Base-by-base conservation (phyloP, 495 filamentous ascomycete species). In the Terfezia claveryi region DNA sequence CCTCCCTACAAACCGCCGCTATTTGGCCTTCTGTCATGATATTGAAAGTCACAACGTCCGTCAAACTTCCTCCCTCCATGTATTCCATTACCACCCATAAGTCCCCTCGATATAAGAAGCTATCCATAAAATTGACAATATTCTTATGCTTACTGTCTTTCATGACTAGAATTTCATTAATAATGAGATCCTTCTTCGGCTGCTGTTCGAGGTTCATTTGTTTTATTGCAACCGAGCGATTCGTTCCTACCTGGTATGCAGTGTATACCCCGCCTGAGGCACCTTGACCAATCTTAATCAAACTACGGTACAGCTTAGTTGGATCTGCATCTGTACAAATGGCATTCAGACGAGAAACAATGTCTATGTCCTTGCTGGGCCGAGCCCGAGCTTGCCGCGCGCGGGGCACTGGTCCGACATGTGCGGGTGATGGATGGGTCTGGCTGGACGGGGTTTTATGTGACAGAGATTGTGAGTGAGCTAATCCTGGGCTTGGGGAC, bases 71-170 rank as follows among this genome's bases (percentile, higher is more conserved):
- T 50, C 91, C 91, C 66, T 98, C 91, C 91, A 98, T 98, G 61
- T 87, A 98, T 67, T 98, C 91, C 91, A 98, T 98, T 32, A 96
- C 87, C 11, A 98, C 91, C 91, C 91, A 98, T 44, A 98, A 69
- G 66, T 98, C 91, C 17, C 89, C 79, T 4, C 77, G 75, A 38
- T 87, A 81, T 20, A 98, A 72, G 67, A 83, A 96, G 66, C 87
- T 94, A 71, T 95, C 91, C 70, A 95, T 83, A 69, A 95, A 98
- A 66, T 98, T 98, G 67, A 98, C 91, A 66, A 98, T 94, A 64
- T 98, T 98, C 67, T 83, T 87, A 67, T 98, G 91, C 53, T 85
- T 89, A 71, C 87, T 94, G 63, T 95, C 91, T 71, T 94, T 94
- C 91, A 98, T 98, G 36, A 98, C 91, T 37, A 98, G 68, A 57